phyloP scores from a whole-genome alignment of 768 basidiomycete species.

The Lentinula detonsa region DNA sequence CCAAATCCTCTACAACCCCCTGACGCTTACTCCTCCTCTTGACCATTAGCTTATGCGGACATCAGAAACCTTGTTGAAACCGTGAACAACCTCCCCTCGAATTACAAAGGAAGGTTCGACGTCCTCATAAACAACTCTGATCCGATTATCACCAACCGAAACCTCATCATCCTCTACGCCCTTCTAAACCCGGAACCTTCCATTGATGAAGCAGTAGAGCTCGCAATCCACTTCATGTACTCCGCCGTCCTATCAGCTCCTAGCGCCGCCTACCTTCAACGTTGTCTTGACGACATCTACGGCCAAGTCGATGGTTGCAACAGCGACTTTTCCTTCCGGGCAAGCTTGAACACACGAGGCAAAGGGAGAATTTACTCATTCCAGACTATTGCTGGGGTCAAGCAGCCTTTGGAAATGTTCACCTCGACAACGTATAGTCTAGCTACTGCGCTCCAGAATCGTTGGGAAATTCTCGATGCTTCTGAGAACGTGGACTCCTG shows the following conservation, averaged over 20 bases:
- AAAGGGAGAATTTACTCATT: constrained; percentile 27
- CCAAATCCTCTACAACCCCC: background rate
- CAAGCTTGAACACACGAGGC: constrained; percentile 26
- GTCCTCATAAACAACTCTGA: constrained; percentile 33
- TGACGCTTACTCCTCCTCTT: background rate
- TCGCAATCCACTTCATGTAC: constrained; percentile 37
- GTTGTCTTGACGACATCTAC: constrained; percentile 30
- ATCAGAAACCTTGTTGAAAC: constrained; percentile 29
- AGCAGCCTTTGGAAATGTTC: constrained; percentile 33
- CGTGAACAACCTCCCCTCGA: constrained; percentile 29
- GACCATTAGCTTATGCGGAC: constrained; percentile 23
- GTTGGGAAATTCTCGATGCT: constrained; percentile 25
- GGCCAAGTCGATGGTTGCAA: constrained; percentile 15
- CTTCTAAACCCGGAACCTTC: constrained; percentile 32
- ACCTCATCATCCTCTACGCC: constrained; percentile 31
- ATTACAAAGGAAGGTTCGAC: constrained; percentile 29
- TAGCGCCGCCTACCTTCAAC: constrained; percentile 26
- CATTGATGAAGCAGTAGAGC: constrained; percentile 34
- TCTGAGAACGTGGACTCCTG: constrained; percentile 32
- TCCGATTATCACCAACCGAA: constrained; percentile 30
- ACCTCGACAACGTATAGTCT: constrained; percentile 21
- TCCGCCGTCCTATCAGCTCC: constrained; percentile 29
- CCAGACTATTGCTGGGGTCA: constrained; percentile 29
- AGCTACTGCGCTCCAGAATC: constrained; percentile 21
- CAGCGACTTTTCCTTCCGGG: constrained; percentile 31